These are phyloP conservation scores for Paspalum notatum DNA, from an alignment of 176 grass and related monocot genomes.

Conservation along the genomic window DNA sequence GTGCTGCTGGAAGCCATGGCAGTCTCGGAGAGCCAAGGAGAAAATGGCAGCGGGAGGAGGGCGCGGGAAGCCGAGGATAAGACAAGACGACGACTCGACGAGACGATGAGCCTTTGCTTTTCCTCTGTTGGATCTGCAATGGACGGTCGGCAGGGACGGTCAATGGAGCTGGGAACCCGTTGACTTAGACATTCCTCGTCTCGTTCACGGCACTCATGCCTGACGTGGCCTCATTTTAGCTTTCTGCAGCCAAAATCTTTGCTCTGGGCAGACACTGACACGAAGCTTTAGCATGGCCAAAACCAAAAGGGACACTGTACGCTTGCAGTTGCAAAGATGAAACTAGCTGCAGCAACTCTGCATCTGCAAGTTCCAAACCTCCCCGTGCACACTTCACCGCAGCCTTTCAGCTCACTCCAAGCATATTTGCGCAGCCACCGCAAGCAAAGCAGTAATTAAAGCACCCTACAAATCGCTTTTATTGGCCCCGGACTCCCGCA, in stretches of 20 bases:
- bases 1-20: slow-evolving; percentile 45
- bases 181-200: neutral
- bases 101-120: neutral
- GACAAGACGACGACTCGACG: neutral
- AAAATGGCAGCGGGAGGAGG: neutral
- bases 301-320: neutral
- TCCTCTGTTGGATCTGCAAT: neutral
- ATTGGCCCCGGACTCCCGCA: too few species aligned
- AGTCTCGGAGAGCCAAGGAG: neutral
- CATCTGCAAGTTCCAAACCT: slow-evolving; percentile 40
- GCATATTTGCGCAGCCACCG: slow-evolving; percentile 14
- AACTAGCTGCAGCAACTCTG: neutral
- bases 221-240: neutral
- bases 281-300: too few species aligned
- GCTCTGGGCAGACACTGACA: neutral
- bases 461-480: neutral
- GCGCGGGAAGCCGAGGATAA: slow-evolving; percentile 24
- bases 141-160: neutral
- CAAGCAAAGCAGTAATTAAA: neutral
- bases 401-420: slow-evolving; percentile 44
- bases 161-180: neutral
- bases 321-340: neutral
- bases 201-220: neutral
- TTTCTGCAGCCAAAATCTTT: neutral
- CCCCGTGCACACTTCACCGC: slow-evolving; percentile 19